A percentile compares a stretch with the other conserved stretches of the same genome.
phyloP scores from a whole-genome alignment of 768 basidiomycete genomes.

The Amanita pallidorosea region DNA sequence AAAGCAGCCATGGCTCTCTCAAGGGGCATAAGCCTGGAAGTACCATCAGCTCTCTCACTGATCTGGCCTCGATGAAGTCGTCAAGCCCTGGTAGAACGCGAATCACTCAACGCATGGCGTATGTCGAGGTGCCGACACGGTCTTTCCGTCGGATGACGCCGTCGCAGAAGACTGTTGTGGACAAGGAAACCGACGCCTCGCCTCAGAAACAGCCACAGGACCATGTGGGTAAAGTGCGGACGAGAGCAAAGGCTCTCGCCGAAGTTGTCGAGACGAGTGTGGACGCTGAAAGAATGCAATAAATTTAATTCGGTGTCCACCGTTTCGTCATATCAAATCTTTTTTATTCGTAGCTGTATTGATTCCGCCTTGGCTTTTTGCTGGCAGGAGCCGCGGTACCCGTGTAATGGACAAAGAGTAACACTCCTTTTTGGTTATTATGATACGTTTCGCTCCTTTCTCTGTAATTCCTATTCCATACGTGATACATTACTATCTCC shows the following conservation, averaged over 20 bases:
- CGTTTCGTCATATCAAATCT: no score
- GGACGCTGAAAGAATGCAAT: slow-evolving; percentile 16
- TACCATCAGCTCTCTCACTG: neutral
- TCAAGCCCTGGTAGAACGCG: slow-evolving; percentile 6
- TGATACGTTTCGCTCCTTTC: neutral
- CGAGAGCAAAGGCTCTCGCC: slow-evolving; percentile 10
- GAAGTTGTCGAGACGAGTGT: slow-evolving; percentile 26
- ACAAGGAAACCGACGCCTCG: neutral
- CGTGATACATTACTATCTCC: neutral
- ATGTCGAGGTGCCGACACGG: slow-evolving; percentile 7
- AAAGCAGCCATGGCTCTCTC: neutral
- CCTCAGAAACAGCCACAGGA: neutral
- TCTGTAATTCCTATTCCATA: neutral
- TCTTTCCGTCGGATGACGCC: slow-evolving; percentile 2
- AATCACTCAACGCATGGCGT: slow-evolving; percentile 11
- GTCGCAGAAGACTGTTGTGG: neutral
- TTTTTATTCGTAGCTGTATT: neutral
- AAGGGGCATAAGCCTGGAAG: neutral
- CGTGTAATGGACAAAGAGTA: neutral
- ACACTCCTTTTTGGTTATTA: neutral
- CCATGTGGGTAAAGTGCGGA: neutral
- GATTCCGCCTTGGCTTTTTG: neutral
- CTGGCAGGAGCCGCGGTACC: neutral
- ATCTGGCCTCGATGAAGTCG: neutral
- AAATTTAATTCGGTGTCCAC: neutral